Base-by-base conservation (phyloP, 495 filamentous ascomycete genomes). In the Lepraria neglecta region DNA sequence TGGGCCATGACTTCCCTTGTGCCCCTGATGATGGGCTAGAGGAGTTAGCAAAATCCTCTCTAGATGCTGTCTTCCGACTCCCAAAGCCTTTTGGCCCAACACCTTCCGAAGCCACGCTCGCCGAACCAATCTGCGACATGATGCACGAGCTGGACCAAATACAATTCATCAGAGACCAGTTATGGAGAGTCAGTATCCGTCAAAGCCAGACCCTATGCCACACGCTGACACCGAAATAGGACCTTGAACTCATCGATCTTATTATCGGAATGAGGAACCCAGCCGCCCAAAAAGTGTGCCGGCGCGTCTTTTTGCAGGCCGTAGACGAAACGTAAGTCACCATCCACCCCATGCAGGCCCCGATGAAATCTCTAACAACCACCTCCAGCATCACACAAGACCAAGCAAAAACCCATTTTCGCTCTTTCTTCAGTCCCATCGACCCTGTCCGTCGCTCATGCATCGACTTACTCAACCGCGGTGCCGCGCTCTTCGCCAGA, bases 11-110 rank as follows among this genome's bases (percentile, higher is more conserved):
- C 12, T 33, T 52, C n/a, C 28, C 48, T 17, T 52, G 31, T 52
- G 12, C 9, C 7, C 28, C 19, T 9, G 15, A 19, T n/a, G 48
- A 52, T 52, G 48, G 27, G 5, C 28, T 52, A 19, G 28, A 1
- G 9, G 48, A 52, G 5, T 52, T 52, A 17, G 48, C 48, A 52
- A n/a, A n/a, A 15, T 52, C 48, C 31, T 52, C 48, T 17, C 48
- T 52, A 31, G 28, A 10, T n/a, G 10, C 15, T 52, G 17, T 7
- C 12, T 31, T 52, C 31, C 6, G 17, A 15, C 7, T 52, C 14
- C 48, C 48, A n/a, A 7, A 52, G n/a, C 48, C 12, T 17, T 9
- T 30, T 33, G 28, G 48, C 28, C 14, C 48, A 52, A 30, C 12
- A 52, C 17, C 28, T 33, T 17, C 12, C 5, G 15, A n/a, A 17